Evolutionary conservation across 1,284 basidiomycete genomes (phyloP), one percentile per base, ranked within the genome.

Genomic region (Ceratobasidium sp.): DNA sequence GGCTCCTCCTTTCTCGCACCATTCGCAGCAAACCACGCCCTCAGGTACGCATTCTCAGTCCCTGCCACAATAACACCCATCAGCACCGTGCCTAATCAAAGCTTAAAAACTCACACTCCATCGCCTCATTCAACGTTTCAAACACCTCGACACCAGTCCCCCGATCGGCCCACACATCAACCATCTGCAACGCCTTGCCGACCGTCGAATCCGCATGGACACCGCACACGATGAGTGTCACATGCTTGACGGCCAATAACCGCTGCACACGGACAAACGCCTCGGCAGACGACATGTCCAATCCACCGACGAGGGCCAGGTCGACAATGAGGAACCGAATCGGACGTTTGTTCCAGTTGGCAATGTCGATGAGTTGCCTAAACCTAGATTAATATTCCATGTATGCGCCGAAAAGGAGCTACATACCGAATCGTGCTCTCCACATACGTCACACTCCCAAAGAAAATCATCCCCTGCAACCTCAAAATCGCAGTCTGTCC

Each of bases 211-310:
- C 89, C 0, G 87, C 86, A 3, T 86, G 83, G 62, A 95, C 90
- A 0, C 98, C 97, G 83, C 96, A 99, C 79, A 99, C 90, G 20
- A 99, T 95, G 33, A 99, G 88, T 0, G 93, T 89, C 57, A 99
- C 93, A 16, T 89, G 89, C 82, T 94, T 94, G 14, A 90, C 90
- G 14, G 90, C 87, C 30, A 99, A 87, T 20, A 99, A 83, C 14
- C 97, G 88, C 82, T 98, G 96, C 33, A 99, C 90, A 30, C 97
- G 90, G 66, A 98, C 93, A 81, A 99, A 96, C 0, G 97, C 96
- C 83, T 99, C 97, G 1, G 97, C 96, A 0, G 96, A 92, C 0
- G 95, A 97, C 88, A 99, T 94, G 85, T 99, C 97, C 38, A 99
- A 92, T 0, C 96, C 96, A 27, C 90, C 91, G 0, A 97, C 96